phyloP scores from a whole-genome alignment of 2,329 filamentous ascomycete species.

The Trichophyton rubrum region DNA sequence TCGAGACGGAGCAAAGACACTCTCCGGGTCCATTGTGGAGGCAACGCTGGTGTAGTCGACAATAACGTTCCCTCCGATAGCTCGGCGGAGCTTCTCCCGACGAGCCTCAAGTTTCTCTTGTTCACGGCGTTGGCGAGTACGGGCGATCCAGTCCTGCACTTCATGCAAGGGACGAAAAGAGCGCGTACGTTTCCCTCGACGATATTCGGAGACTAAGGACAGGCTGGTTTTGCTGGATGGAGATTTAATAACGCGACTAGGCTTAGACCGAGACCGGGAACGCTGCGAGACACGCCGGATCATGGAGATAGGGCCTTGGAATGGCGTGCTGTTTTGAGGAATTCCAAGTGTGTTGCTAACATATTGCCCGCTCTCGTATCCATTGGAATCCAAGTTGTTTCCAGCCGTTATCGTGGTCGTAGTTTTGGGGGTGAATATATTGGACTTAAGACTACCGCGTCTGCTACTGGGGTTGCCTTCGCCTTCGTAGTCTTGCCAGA shows the following conservation, averaged over 20 bases:
- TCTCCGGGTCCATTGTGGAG: constrained; percentile 1
- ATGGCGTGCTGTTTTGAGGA: constrained; percentile 36
- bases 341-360: constrained; percentile 46
- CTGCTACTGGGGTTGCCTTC: constrained; percentile 23
- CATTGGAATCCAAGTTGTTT: constrained; percentile 8
- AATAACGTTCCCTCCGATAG: constrained; percentile 38
- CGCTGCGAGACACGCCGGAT: constrained; percentile 24
- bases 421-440: not conserved
- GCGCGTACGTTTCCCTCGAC: constrained; percentile 10
- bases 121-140: constrained; percentile 31
- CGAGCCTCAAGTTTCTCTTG: constrained; percentile 40
- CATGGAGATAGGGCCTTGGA: constrained; percentile 29
- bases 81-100: constrained; percentile 41
- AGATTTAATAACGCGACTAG: not conserved
- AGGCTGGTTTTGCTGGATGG: constrained; percentile 18
- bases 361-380: constrained; percentile 24
- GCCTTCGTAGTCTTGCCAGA: constrained; percentile 46
- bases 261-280: constrained; percentile 13
- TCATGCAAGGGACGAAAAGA: constrained; percentile 34
- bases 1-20: not conserved
- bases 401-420: constrained; percentile 5
- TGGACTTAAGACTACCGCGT: not conserved
- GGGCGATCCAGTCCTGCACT: constrained; percentile 37
- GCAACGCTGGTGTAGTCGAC: constrained; percentile 18
- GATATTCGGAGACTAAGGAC: constrained; percentile 18